Percentiles rank a stretch among this genome's conserved stretches.
Evolutionary conservation across 2,329 filamentous ascomycete genomes (phyloP).

Genomic region (Phaeoacremonium minimum): DNA sequence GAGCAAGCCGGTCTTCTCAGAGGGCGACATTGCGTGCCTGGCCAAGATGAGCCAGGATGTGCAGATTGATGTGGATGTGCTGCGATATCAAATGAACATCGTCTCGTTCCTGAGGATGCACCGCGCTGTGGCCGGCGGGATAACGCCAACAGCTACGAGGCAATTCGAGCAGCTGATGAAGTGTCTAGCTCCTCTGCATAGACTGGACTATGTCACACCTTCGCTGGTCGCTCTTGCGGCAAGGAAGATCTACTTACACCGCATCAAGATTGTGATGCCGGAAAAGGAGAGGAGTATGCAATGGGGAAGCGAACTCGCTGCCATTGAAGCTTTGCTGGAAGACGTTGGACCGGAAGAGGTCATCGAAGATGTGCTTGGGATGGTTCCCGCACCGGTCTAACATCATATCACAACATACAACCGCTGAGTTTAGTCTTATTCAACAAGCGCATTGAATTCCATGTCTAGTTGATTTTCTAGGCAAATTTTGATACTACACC

Average conservation of each 20-base stretch:
- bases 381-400: conserved; percentile 51
- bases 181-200: conserved; percentile 77
- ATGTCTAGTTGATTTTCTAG: too few relatives aligned
- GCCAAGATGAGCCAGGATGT: conserved; percentile 54
- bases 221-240: conserved; percentile 78
- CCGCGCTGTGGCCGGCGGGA: conserved; percentile 73
- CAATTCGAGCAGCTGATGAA: conserved; percentile 68
- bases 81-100: conserved; percentile 83
- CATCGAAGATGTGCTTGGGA: conserved; percentile 58
- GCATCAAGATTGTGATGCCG: conserved; percentile 65
- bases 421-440: not conserved
- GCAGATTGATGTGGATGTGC: conserved; percentile 69
- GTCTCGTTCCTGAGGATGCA: conserved; percentile 83
- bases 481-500: too few relatives aligned
- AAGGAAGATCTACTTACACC: conserved; percentile 83
- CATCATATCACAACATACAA: too few relatives aligned
- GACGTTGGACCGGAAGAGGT: conserved; percentile 57
- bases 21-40: conserved; percentile 54
- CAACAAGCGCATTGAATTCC: not conserved
- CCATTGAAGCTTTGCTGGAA: conserved; percentile 64
- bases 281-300: conserved; percentile 82
- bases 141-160: conserved; percentile 73
- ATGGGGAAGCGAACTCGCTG: conserved; percentile 78
- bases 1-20: conserved; percentile 15
- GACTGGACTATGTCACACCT: conserved; percentile 75